Percentiles rank a stretch among this genome's conserved stretches.
Evolutionary conservation across 1,139 yeast species (phyloP).

Genomic region (Pichia sp.): DNA sequence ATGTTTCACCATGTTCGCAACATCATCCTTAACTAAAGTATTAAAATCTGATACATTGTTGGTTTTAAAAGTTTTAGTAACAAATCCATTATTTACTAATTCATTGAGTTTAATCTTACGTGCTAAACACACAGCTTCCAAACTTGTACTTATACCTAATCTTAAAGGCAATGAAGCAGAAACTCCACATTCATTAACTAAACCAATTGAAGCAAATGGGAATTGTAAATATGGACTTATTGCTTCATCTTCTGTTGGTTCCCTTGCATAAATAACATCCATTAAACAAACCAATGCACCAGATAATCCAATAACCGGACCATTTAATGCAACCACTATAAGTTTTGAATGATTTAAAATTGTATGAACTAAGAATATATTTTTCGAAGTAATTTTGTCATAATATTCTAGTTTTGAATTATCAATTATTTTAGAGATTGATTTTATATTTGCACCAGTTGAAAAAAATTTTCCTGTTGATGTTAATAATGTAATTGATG

Average conservation of each 20-base stretch:
- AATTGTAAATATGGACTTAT: conserved; percentile 29
- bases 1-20: conserved; percentile 40
- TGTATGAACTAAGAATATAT: conserved; percentile 60
- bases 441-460: conserved; percentile 73
- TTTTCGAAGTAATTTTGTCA: conserved; percentile 42
- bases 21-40: conserved; percentile 40
- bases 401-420: conserved; percentile 19
- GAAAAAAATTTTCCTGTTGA: conserved; percentile 74
- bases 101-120: conserved; percentile 61
- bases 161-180: conserved; percentile 63
- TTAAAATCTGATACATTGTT: conserved; percentile 58
- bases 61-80: conserved; percentile 48
- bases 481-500: conserved; percentile 61
- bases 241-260: conserved; percentile 36
- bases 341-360: conserved; percentile 70
- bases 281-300: conserved; percentile 70
- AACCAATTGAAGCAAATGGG: conserved; percentile 79
- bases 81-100: conserved; percentile 51
- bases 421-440: conserved; percentile 30
- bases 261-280: conserved; percentile 68
- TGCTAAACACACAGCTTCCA: conserved; percentile 68
- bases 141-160: conserved; percentile 67
- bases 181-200: conserved; percentile 79
- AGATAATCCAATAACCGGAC: conserved; percentile 79
- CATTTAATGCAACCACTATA: conserved; percentile 71